Evolutionary conservation across 2,329 filamentous ascomycete species (phyloP), one percentile per base, ranked within the genome.

Genomic region (Tolypocladium endophyticum): DNA sequence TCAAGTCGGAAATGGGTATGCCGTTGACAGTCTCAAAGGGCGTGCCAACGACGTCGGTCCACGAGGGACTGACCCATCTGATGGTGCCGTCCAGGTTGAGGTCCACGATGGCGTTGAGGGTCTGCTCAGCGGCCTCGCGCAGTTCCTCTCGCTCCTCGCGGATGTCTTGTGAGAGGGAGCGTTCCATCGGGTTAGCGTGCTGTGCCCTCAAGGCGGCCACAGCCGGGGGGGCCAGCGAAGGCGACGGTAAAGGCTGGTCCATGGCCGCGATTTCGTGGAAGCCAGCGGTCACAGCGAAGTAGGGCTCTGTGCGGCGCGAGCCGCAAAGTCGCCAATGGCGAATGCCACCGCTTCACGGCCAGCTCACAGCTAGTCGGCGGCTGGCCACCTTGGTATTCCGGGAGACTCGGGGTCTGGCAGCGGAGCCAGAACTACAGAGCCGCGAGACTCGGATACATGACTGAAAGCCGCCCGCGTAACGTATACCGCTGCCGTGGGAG

Each of bases 51-150:
- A 99, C 88, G 68, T 97, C 92, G 62, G 85, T 84, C 94, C 94
- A 99, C 20, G 93, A 97, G 16, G 92, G 90, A 72, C 93, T 97
- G 67, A 96, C 92, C 90, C 94, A 99, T 75, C 92, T 89, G 68
- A 99, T 88, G 62, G 86, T 88, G 64, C 91, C 91, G 70, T 97
- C 89, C 59, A 97, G 82, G 69, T 92, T 91, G 64, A 99, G 81
- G 76, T 99, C 93, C 71, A 99, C 83, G 72, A 99, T 96, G 64
- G 96, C 90, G 74, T 97, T 99, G 71, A 96, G 81, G 28, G 92
- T 97, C 77, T 97, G 91, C 76, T 97, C 93, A 57, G 93, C 94
- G 47, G 93, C 94, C 77, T 96, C 90, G 70, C 92, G 92, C 66
- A 99, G 82, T 72, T 97, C 93, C 71, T 96, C 89, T 63, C 92